Base-by-base conservation (phyloP, 306 rosid species). In the Begonia fuchsioides region DNA sequence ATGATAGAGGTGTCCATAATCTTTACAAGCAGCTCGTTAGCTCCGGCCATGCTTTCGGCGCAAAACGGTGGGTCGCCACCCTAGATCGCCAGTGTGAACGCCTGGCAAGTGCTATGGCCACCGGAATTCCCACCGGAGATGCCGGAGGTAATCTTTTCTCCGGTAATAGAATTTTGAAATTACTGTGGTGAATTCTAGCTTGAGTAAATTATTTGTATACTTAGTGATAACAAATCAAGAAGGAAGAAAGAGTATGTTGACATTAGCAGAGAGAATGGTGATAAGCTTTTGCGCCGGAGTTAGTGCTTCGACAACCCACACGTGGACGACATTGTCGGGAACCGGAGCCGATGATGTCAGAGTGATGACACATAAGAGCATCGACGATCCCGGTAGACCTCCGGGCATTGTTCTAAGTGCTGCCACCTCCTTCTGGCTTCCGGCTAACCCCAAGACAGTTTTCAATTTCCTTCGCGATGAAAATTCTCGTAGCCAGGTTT, bases 381-480 rank as follows among this genome's bases (percentile, higher is more conserved):
- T 86, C 0, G 98, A 92, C 52, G 98, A 86, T 49, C 98, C 98
- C 0, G 98, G 96, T 12, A 65, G 96, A 53, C 98, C 98, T 10
- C 88, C 94, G 0, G 98, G 98, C 3, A 82, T 92, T 32, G 98
- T 92, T 53, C 79, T 92, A 0, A 82, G 96, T 43, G 98, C 96
- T 19, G 98, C 98, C 13, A 92, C 98, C 47, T 92, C 96, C 17
- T 82, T 92, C 53, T 92, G 98, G 98, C 93, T 92, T 35, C 98
- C 96, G 0, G 93, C 82, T 55, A 58, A 95, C 0, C 96, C 98
- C 0, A 79, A 75, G 49, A 64, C 81, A 50, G 94, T 86, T 10
- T 92, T 92, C 54, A 88, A 86, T 38, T 85, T 92, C 56, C 96
- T 92, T 40, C 94, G 94, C 2, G 93, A 85, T 17, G 94, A 85